Percentiles rank a stretch among this genome's conserved stretches.
Evolutionary conservation across 257 asterid genomes (phyloP).

Genomic region (Solanum lycopersicoides): DNA sequence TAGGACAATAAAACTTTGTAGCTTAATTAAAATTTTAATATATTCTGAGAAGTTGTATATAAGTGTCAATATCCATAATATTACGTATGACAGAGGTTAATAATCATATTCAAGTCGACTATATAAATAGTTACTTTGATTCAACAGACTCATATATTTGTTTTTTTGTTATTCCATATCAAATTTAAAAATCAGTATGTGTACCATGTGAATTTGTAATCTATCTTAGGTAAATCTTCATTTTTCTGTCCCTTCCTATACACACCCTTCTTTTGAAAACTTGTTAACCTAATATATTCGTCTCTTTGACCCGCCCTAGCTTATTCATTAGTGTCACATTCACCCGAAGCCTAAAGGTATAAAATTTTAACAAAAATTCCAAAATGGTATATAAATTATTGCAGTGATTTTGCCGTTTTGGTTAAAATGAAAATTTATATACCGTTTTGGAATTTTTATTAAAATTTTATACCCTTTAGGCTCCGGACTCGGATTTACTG

Average conservation of each 20-base stretch:
- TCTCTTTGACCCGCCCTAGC: not conserved
- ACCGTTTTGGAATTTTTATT: too few relatives aligned
- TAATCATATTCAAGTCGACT: not conserved
- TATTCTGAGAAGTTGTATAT: not conserved
- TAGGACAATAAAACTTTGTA: not conserved
- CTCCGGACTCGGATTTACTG: too few relatives aligned
- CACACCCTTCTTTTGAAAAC: too few relatives aligned
- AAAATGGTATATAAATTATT: too few relatives aligned
- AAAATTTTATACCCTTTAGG: too few relatives aligned
- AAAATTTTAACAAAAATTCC: too few relatives aligned
- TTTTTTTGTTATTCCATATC: not conserved
- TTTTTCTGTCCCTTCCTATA: not conserved
- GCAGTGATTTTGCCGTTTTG: too few relatives aligned
- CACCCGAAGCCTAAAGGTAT: too few relatives aligned
- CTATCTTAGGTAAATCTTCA: not conserved
- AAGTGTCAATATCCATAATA: not conserved
- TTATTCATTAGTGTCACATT: not conserved
- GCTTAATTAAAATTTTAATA: not conserved
- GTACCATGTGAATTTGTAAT: not conserved
- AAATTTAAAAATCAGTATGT: not conserved
- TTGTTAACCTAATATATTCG: not conserved
- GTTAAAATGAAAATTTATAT: too few relatives aligned
- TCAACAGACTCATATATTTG: not conserved
- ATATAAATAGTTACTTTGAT: not conserved
- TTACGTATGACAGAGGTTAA: not conserved